Conservation (phyloP, 495 filamentous ascomycete species). For the Terfezia claveryi region DNA sequence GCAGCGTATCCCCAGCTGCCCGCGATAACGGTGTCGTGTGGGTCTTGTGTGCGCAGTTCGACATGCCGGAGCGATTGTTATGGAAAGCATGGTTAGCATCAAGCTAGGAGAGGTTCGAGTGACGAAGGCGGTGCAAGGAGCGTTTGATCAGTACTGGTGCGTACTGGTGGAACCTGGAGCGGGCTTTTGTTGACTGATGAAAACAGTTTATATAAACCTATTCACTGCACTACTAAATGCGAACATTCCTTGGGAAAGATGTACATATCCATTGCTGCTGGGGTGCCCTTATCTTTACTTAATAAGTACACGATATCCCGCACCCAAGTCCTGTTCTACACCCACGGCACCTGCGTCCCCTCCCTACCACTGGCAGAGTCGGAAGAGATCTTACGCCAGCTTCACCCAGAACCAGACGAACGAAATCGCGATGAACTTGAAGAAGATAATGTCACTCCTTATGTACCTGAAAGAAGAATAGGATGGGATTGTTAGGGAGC, state of each 20-base stretch:
- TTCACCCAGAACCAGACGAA: background rate
- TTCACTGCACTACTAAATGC: background rate
- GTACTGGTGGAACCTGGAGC: too few relatives aligned
- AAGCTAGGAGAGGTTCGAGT: background rate
- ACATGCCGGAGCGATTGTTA: background rate
- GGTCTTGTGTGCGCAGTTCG: background rate
- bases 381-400: background rate
- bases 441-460: background rate
- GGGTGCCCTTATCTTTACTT: too few relatives aligned
- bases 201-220: background rate
- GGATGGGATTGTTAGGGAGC: background rate
- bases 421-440: background rate
- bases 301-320: too few relatives aligned
- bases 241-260: background rate
- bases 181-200: too few relatives aligned
- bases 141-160: too few relatives aligned
- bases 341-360: background rate
- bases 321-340: too few relatives aligned
- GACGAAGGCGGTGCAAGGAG: too few relatives aligned
- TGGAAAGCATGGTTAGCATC: background rate
- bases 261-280: too few relatives aligned
- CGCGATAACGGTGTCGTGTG: background rate
- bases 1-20: background rate
- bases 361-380: background rate
- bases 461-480: background rate